phyloP scores from a whole-genome alignment of 129 eudicot genomes.

The Sambucus nigra region DNA sequence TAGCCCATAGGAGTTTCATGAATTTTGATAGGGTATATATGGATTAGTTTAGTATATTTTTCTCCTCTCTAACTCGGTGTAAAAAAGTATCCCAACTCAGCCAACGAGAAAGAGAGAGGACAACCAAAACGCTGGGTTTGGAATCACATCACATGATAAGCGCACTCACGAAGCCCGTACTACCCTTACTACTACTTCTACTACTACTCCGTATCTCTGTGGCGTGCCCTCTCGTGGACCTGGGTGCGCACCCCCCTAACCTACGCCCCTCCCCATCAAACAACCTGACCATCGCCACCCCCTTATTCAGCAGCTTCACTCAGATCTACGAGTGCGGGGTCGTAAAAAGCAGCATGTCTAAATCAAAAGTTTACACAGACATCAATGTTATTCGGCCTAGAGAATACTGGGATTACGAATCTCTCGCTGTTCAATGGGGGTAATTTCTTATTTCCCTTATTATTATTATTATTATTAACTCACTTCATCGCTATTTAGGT shows the following conservation, averaged over 20 bases:
- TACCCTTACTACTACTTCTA: too few species aligned
- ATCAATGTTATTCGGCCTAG: conserved; percentile 76
- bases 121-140: too few species aligned
- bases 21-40: too few species aligned
- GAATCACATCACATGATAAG: too few species aligned
- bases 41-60: too few species aligned
- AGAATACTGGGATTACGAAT: conserved; percentile 96
- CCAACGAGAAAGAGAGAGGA: too few species aligned
- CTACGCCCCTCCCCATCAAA: conserved; percentile 7
- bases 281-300: background rate
- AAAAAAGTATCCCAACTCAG: too few species aligned
- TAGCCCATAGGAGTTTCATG: too few species aligned
- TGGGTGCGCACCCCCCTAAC: conserved; percentile 20
- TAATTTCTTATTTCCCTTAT: conserved; percentile 9
- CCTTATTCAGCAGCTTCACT: background rate
- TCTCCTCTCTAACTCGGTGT: too few species aligned
- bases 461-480: too few species aligned
- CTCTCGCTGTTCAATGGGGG: conserved; percentile 98
- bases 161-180: too few species aligned
- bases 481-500: too few species aligned
- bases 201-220: conserved; percentile 26
- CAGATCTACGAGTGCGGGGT: conserved; percentile 24
- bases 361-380: conserved; percentile 84
- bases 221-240: conserved; percentile 19
- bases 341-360: conserved; percentile 43